Conservation (phyloP, 2,329 filamentous ascomycete genomes). For the Pezicula rhizophila region DNA sequence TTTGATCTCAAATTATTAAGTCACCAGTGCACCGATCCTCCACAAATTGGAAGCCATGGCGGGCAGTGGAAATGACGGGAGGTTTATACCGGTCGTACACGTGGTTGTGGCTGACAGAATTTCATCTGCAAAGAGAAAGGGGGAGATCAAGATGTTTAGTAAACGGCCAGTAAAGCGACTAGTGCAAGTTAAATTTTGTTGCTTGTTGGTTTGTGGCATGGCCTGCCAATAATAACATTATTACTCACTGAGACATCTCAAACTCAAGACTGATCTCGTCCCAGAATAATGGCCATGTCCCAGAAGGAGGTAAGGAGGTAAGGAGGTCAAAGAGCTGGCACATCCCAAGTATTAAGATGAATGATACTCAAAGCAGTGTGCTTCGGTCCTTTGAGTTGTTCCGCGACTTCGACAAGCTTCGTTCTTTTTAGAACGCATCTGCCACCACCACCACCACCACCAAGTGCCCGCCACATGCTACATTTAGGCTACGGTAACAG, state of each 20-base stretch:
- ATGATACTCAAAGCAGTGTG: conserved; percentile 26
- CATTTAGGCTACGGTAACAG: conserved; percentile 54
- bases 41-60: too few relatives aligned
- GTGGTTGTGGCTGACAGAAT: too few relatives aligned
- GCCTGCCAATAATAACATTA: background rate
- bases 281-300: background rate
- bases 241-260: background rate
- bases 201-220: background rate
- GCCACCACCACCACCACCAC: conserved; percentile 26
- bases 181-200: too few relatives aligned
- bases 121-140: too few relatives aligned
- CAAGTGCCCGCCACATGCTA: conserved; percentile 37
- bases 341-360: conserved; percentile 43
- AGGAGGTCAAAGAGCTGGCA: background rate
- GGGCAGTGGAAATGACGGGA: too few relatives aligned
- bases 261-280: background rate
- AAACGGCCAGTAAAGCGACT: too few relatives aligned
- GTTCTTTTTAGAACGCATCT: conserved; percentile 41
- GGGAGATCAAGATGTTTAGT: too few relatives aligned
- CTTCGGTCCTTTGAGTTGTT: conserved; percentile 42
- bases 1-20: too few relatives aligned
- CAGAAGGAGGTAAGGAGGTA: too few relatives aligned
- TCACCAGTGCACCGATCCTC: too few relatives aligned
- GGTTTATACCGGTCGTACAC: too few relatives aligned
- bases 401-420: conserved; percentile 39